Base-by-base conservation (phyloP, 1,284 basidiomycete genomes). In the Rhodotorula sp. region DNA sequence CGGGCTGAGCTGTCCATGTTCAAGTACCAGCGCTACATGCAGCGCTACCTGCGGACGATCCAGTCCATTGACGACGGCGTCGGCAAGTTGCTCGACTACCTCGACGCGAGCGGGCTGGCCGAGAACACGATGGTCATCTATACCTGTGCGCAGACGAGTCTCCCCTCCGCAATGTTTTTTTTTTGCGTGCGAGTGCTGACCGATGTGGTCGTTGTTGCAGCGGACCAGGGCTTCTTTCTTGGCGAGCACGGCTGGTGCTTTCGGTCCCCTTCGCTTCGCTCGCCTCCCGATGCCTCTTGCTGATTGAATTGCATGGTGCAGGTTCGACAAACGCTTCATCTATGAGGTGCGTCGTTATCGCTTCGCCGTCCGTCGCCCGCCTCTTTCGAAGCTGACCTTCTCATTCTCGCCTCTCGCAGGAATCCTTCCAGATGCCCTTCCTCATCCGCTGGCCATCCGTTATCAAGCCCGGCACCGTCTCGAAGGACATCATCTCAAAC, bases 301-400 rank as follows among this genome's bases (percentile, higher is more conserved):
- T 47, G 47, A 47, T 17, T 47, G 47, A 6, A 36, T 24, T 17
- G 47, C 47, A 17, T 20, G 9, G 7, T 6, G 8, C 47, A 47
- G 47, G 76, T 77, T 77, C 64, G 76, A 77, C 65, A 77, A 77
- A 62, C 74, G 76, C 15, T 77, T 77, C 71, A 76, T 77, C 60
- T 68, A 68, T 39, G 66, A 68, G 47, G 36, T 36, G 36, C 36
- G 36, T 36, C n/a, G 36, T 13, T 8, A 8, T 13, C 36, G 36
- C 36, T 13, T 36, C 36, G 36, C 36, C 36, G 13, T 6, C 36
- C 36, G 36, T 36, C 36, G 36, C 13, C 36, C 13, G 36, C 36
- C 6, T 36, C 13, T 36, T 6, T 36, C 36, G 36, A 36, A 13
- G 36, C 36, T 36, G 36, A 36, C 36, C 36, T 36, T 36, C 36